These are phyloP conservation scores for Salix brachista DNA, from an alignment of 345 rosid genomes.

Conservation along the genomic window DNA sequence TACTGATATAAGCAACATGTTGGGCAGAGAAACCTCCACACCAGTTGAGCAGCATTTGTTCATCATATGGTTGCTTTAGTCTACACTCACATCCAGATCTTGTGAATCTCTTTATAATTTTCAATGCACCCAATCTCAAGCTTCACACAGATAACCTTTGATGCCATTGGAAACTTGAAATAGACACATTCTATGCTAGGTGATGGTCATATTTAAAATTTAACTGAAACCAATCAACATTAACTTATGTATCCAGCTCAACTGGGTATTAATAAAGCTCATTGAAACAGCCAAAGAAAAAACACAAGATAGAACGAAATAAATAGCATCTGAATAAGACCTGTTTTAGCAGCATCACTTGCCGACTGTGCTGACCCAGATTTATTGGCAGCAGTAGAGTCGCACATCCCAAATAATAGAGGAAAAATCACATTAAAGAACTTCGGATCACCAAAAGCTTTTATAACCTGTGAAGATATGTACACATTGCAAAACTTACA, in stretches of 20 bases:
- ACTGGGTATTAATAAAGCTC: background rate
- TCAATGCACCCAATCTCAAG: background rate
- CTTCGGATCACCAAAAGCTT: conserved; percentile 70
- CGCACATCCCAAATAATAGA: conserved; percentile 58
- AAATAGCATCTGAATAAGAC: conserved; percentile 28
- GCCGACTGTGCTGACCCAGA: conserved; percentile 37
- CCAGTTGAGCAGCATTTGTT: background rate
- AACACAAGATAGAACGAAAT: background rate
- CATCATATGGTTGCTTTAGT: background rate
- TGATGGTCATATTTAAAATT: background rate
- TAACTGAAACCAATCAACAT: background rate
- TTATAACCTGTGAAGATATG: conserved; percentile 52
- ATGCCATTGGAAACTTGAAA: background rate
- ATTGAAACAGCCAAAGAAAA: background rate
- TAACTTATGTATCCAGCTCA: background rate
- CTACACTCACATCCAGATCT: background rate
- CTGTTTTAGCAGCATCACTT: conserved; percentile 55
- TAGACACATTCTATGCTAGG: background rate
- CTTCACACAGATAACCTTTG: background rate
- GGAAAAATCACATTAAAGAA: conserved; percentile 73
- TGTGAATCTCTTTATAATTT: background rate
- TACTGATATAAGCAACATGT: too few species aligned
- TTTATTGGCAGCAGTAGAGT: conserved; percentile 40
- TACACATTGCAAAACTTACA: background rate
- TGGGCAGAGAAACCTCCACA: background rate